Evolutionary conservation across 305 asterid species (phyloP), one percentile per base, ranked within the genome.

Genomic region (Solanum chacoense): DNA sequence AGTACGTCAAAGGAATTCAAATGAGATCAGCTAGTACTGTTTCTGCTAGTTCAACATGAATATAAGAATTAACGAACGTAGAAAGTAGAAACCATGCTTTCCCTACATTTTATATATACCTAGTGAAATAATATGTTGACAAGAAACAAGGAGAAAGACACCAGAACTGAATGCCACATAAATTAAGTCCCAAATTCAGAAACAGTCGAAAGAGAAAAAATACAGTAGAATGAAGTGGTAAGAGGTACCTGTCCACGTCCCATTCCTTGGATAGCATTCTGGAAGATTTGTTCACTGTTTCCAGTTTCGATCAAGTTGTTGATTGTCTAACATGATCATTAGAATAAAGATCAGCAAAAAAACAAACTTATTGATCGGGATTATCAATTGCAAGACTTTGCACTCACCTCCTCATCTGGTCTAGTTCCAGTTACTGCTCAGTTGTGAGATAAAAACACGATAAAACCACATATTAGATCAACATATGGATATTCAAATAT

Each of bases 251-350:
- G 96, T 29, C 98, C 98, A 8, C 93, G 95, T 4, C 99, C 98
- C n/a, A 90, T 85, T 93, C 95, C 98, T 90, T 92, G 96, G 87
- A 96, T 96, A 40, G 99, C 99, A 38, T 92, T 93, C 91, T 95
- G 98, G 91, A 96, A 96, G 81, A 95, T 96, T 89, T 96, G 99
- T 85, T 96, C 98, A 84, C 99, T 94, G 91, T 92, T 93, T 89
- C 98, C 98, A 40, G 98, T 95, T 92, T 95, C 98, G 83, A 96
- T 95, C 86, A 96, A 92, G 90, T 94, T 65, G 91, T 95, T 94
- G 93, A 96, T 95, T 38, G 98, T 95, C 99, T 95, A 95, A 40
- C 65, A 90, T 45, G 67, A 87, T 72, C 92, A 92, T 85, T 12
- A 76, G 7, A 72, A 84, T n/a, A 34, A 38, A 59, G 29, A 31